Evolutionary conservation across 805 yeast species (phyloP).

Genomic region (Metschnikowia henanensis): DNA sequence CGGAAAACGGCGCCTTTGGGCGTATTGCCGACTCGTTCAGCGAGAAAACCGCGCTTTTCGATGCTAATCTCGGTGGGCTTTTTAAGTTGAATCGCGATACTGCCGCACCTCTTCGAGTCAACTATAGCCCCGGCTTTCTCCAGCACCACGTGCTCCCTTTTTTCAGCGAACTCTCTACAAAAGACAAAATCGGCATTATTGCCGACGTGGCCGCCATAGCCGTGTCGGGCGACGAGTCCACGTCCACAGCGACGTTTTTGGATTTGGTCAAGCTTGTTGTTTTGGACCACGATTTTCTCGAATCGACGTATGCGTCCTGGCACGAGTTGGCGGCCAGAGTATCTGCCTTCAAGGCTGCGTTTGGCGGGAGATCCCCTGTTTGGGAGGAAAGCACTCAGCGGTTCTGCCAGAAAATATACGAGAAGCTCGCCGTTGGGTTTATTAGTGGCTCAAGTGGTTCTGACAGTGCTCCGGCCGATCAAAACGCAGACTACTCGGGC

Average conservation of each 20-base stretch:
- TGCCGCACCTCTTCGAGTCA: slow-evolving; percentile 53
- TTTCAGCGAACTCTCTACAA: slow-evolving; percentile 38
- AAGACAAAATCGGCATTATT: slow-evolving; percentile 53
- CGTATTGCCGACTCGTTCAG: slow-evolving; percentile 25
- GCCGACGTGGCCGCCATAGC: slow-evolving; percentile 54
- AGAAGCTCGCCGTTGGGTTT: slow-evolving; percentile 27
- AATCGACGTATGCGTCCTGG: slow-evolving; percentile 53
- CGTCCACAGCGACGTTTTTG: slow-evolving; percentile 44
- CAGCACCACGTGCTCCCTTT: slow-evolving; percentile 40
- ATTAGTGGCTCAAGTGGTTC: too few relatives aligned
- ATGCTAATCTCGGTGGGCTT: slow-evolving; percentile 20
- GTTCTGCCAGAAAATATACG: slow-evolving; percentile 36
- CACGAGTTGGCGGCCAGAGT: slow-evolving; percentile 47
- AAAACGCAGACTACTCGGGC: slow-evolving; percentile 28
- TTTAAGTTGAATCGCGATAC: slow-evolving; percentile 52
- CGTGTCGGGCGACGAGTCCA: slow-evolving; percentile 40
- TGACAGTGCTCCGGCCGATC: too few relatives aligned
- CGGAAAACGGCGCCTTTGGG: too few relatives aligned
- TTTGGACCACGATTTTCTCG: slow-evolving; percentile 26
- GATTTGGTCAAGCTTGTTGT: slow-evolving; percentile 36
- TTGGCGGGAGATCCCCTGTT: slow-evolving; percentile 28
- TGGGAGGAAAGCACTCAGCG: slow-evolving; percentile 18
- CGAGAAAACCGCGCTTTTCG: slow-evolving; percentile 12
- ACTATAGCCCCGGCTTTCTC: slow-evolving; percentile 46
- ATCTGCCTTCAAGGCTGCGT: slow-evolving; percentile 31